Base-by-base conservation (phyloP, 2,329 filamentous ascomycete species). In the Dryadomyces sulphureus region DNA sequence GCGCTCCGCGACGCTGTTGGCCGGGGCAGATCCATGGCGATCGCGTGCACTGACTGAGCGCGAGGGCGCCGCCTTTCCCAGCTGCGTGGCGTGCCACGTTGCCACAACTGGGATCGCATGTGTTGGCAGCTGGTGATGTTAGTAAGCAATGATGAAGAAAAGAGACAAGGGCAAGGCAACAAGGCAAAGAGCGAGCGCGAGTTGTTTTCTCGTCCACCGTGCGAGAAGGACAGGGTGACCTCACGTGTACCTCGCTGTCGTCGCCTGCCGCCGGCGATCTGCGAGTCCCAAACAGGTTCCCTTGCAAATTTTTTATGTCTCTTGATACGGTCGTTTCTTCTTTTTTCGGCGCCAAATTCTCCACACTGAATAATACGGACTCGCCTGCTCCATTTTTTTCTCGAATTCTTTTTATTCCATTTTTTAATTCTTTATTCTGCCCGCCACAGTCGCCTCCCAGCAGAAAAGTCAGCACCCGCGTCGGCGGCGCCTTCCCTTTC, bases 391-490 rank as follows among this genome's bases (percentile, higher is more conserved):
- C 11, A 14, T 21, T 44, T 20, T 44, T 38, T 44, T 44, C 21
- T 41, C 16, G 20, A 14, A 21, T 30, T 30, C 32, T 42, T 38
- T 34, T 22, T 46, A 7, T 36, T 8, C 34, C 34, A 5, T 36
- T 24, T 34, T 36, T 25, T 20, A 20, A 24, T 46, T 36, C 21
- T 41, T 30, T 38, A 22, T 41, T 42, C 24, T 34, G 14, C 42
- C 21, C 17, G 34, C 34, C 34, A 17, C 17, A 45, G 30, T 41
- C 40, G 45, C 42, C 48, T 43, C 48, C 48, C 44, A 46, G 44
- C n/a, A 36, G 17, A 7, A 36, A 36, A 19, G 34, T 36, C 34
- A 36, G 34, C 17, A 36, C 27, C n/a, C n/a, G 16, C 11, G 27
- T 8, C 27, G 27, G 27, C 27, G 27, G 27, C 27, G 27, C 38